phyloP scores from a whole-genome alignment of 2,329 filamentous ascomycete genomes.

The Iodosphaeria phyllophila region DNA sequence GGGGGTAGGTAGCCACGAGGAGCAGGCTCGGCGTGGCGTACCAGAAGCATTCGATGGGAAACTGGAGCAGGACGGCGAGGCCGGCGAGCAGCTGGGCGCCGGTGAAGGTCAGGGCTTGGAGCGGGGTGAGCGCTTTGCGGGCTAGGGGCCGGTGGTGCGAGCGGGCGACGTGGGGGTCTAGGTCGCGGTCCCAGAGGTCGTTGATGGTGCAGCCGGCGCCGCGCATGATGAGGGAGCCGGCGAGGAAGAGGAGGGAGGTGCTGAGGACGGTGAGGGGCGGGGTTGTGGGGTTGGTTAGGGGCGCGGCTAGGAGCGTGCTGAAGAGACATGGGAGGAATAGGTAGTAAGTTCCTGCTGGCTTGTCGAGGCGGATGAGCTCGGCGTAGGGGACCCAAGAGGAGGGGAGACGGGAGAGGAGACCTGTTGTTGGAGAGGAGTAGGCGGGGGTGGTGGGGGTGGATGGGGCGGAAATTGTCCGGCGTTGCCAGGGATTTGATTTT shows the following conservation, averaged over 20 bases:
- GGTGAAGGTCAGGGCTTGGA: conserved; percentile 55
- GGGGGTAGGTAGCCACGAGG: conserved; percentile 58
- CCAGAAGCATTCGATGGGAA: conserved; percentile 54
- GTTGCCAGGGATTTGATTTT: conserved; percentile 2
- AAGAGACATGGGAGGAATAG: conserved; percentile 76
- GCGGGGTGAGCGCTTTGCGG: conserved; percentile 54
- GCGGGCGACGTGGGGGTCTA: conserved; percentile 62
- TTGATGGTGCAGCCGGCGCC: conserved; percentile 80
- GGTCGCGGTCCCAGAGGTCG: conserved; percentile 75
- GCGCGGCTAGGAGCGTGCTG: conserved; percentile 64
- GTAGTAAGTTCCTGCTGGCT: conserved; percentile 67
- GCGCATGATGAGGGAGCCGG: conserved; percentile 68
- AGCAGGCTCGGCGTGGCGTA: conserved; percentile 61
- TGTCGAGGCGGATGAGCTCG: conserved; percentile 65
- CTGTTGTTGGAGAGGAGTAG: conserved; percentile 55
- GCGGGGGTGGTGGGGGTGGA: conserved; percentile 8
- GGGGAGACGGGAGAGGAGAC: conserved; percentile 53
- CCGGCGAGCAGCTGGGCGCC: conserved; percentile 57
- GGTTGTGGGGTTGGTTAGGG: conserved; percentile 42
- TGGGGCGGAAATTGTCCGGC: too few species aligned
- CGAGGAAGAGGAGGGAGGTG: conserved; percentile 51
- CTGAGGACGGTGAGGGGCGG: conserved; percentile 40
- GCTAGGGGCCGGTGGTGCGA: conserved; percentile 68
- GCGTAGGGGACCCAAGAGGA: conserved; percentile 58
- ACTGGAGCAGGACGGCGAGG: conserved; percentile 56